Base-by-base conservation (phyloP, 495 filamentous ascomycete species). In the Aspergillus nanangensis region DNA sequence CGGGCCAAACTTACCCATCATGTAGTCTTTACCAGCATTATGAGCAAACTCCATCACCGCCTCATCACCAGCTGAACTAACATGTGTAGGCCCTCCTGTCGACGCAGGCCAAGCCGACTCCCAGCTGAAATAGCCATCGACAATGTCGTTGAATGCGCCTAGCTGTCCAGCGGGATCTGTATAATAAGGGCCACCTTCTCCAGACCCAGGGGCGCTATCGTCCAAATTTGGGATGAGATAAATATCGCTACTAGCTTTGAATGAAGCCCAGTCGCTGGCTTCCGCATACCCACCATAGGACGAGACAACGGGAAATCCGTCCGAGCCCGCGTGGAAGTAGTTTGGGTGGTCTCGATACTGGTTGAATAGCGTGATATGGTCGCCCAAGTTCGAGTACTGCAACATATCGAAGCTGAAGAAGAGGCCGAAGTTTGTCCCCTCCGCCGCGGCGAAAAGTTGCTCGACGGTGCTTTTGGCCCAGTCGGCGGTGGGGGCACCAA, bases 101-200 rank as follows among this genome's bases (percentile, higher is more conserved):
- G 41, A 32, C 1, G 29, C 19, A 5, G 64, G 64, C 64, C 64
- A 67, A 1, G 60, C 62, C 0, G 62, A 41, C 38, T 67, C 64
- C 62, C 64, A 67, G 27, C 60, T 64, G 31, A 66, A 67, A 20
- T 52, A 24, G 17, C 62, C 64, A 47, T 66, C 60, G 0, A 62
- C 51, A 29, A 64, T 41, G 4, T 43, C 47, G 33, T 36, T 36
- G n/a, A 36, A 36, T 18, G 8, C 4, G 5, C 15, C 15, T 18
- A 36, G 33, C 13, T 3, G 15, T 9, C 11, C 33, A 5, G 15
- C 33, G 0, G 33, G 33, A 15, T 44, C 27, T 23, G 54, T 54
- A 47, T 61, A 65, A 7, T 50, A 50, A 27, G 18, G 21, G 11
- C 54, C 53, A 19, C 48, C 52, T 27, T 57, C 59, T 15, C 51